phyloP scores from a whole-genome alignment of 345 rosid species.

The Sonneratia caseolaris region DNA sequence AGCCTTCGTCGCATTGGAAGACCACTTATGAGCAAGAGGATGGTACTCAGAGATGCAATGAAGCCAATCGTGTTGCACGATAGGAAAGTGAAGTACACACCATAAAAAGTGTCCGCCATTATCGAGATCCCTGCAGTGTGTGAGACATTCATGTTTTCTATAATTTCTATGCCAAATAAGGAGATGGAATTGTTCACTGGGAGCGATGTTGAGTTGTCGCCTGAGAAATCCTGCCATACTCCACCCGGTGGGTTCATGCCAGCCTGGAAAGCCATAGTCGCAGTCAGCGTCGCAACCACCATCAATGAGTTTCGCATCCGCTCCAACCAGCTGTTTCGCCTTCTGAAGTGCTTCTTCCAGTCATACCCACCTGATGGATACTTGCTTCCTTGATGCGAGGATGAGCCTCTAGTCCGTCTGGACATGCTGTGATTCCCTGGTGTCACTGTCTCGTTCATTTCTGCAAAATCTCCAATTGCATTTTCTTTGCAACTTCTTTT shows the following conservation, averaged over 20 bases:
- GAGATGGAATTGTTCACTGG: background rate
- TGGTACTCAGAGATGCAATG: conserved; percentile 9
- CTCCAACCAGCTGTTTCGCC: background rate
- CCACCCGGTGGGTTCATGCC: conserved; percentile 1
- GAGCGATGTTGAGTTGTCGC: conserved; percentile 1
- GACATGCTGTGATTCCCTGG: background rate
- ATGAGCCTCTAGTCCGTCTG: background rate
- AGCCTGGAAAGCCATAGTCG: conserved; percentile 3
- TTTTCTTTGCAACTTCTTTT: background rate
- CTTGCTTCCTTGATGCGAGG: background rate
- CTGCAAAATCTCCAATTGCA: background rate
- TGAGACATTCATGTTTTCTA: background rate
- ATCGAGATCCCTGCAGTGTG: conserved; percentile 1
- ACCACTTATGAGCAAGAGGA: conserved; percentile 11
- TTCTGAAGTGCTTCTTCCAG: conserved; percentile 3
- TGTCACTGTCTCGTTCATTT: background rate
- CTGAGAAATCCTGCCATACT: conserved; percentile 1
- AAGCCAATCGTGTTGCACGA: conserved; percentile 4
- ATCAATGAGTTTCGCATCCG: background rate
- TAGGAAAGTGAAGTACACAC: background rate
- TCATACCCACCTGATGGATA: background rate
- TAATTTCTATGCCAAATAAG: too few relatives aligned
- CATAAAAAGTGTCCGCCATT: background rate
- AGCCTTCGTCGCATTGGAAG: background rate
- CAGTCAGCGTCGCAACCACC: conserved; percentile 4